Evolutionary conservation across 352 stramenopile genomes (phyloP).

Genomic region (Phytophthora cactorum): DNA sequence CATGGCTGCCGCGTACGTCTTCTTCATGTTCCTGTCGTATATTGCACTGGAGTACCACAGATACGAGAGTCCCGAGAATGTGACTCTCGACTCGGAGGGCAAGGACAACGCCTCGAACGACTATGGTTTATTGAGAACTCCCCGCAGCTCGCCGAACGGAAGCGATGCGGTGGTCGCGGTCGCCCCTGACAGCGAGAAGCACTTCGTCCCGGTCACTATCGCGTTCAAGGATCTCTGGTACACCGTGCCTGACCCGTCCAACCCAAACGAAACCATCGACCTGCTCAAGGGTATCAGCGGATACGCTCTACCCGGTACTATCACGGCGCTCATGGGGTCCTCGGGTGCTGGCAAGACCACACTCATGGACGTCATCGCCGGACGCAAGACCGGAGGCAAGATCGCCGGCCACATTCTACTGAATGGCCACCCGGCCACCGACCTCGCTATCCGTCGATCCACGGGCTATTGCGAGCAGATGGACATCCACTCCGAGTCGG

Average conservation of each 20-base stretch:
- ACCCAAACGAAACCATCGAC: conserved; percentile 9
- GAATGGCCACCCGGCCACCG: conserved; percentile 45
- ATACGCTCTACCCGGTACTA: conserved; percentile 8
- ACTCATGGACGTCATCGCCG: conserved; percentile 8
- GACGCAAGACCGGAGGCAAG: conserved; percentile 9
- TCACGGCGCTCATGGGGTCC: conserved; percentile 11
- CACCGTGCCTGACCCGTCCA: conserved; percentile 3
- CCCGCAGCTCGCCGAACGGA: conserved; percentile 1
- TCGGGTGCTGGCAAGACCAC: conserved; percentile 12
- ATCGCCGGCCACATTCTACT: conserved; percentile 8
- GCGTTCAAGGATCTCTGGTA: conserved; percentile 10
- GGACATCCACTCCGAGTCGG: too few relatives aligned
- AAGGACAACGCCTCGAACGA: not conserved
- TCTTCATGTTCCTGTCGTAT: conserved; percentile 35
- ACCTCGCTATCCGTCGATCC: conserved; percentile 50
- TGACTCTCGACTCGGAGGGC: conserved; percentile 12
- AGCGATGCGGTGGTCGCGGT: conserved; percentile 9
- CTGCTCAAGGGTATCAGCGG: conserved; percentile 11
- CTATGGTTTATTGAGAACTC: conserved; percentile 15
- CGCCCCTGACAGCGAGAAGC: not conserved
- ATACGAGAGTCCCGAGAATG: conserved; percentile 26
- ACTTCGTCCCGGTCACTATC: conserved; percentile 5
- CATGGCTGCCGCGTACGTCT: conserved; percentile 21
- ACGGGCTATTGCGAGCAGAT: too few relatives aligned
- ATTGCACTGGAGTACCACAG: conserved; percentile 25